These are phyloP conservation scores for Venturia carpophila DNA, from an alignment of 2,329 filamentous ascomycete species.

Conservation along the genomic window DNA sequence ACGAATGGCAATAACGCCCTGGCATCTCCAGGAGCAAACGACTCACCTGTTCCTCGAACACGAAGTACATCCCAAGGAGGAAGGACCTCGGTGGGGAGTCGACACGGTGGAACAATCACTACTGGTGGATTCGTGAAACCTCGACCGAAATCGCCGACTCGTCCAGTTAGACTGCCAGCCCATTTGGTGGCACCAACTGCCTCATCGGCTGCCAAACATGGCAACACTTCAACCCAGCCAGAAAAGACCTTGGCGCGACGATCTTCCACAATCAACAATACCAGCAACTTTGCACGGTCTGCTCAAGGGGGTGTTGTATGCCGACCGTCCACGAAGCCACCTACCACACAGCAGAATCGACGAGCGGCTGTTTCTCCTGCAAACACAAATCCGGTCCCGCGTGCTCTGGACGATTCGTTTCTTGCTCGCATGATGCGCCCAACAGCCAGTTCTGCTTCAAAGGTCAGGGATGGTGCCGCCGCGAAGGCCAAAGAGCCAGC, in stretches of 20 bases:
- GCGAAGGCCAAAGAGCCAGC: neutral
- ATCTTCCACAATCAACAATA: conserved; percentile 31
- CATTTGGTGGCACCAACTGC: conserved; percentile 63
- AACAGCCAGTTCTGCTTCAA: conserved; percentile 60
- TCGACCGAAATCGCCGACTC: conserved; percentile 54
- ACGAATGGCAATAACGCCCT: neutral
- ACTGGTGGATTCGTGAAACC: conserved; percentile 32
- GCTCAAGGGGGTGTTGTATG: conserved; percentile 26
- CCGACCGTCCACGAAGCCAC: conserved; percentile 3
- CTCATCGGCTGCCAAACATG: conserved; percentile 57
- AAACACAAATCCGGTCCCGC: neutral
- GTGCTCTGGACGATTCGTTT: conserved; percentile 45
- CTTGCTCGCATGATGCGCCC: conserved; percentile 76
- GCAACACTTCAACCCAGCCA: conserved; percentile 21
- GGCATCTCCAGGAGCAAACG: conserved; percentile 7
- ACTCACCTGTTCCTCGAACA: neutral
- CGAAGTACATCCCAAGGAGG: neutral
- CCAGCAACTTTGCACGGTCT: conserved; percentile 21
- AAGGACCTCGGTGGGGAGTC: neutral
- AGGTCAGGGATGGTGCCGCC: conserved; percentile 46
- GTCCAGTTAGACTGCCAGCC: conserved; percentile 57
- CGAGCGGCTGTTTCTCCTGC: neutral
- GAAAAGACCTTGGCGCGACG: conserved; percentile 30
- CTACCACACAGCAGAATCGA: conserved; percentile 3
- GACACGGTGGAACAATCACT: conserved; percentile 11